phyloP scores from a whole-genome alignment of 495 filamentous ascomycete species.

The Ascobolus immersus region DNA sequence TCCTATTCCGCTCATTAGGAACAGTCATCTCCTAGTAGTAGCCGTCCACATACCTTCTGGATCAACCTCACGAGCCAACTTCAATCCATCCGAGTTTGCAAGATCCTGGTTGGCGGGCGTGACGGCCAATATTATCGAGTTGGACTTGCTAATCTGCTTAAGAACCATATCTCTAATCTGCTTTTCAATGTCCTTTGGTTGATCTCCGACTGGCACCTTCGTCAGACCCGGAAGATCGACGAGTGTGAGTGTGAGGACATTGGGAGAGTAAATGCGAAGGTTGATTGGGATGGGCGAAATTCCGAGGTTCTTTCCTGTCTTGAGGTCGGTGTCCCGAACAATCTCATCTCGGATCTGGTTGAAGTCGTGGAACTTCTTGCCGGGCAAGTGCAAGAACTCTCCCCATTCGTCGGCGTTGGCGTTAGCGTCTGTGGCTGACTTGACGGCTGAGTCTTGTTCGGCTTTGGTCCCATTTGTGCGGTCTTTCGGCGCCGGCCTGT shows the following conservation, averaged over 20 bases:
- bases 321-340: slow-evolving; percentile 81
- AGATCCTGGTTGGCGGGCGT: slow-evolving; percentile 92
- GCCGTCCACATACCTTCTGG: slow-evolving; percentile 40
- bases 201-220: slow-evolving; percentile 93
- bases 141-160: slow-evolving; percentile 94
- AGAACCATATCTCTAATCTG: slow-evolving; percentile 98
- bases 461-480: slow-evolving; percentile 48
- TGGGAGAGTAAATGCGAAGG: slow-evolving; percentile 89
- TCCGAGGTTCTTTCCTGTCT: slow-evolving; percentile 86
- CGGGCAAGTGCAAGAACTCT: slow-evolving; percentile 94
- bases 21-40: neutral
- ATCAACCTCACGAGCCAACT: slow-evolving; percentile 90
- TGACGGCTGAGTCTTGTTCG: slow-evolving; percentile 32
- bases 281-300: slow-evolving; percentile 94
- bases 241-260: slow-evolving; percentile 88
- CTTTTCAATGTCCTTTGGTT: slow-evolving; percentile 91
- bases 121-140: slow-evolving; percentile 92
- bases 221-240: slow-evolving; percentile 95
- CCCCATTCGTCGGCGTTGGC: slow-evolving; percentile 92
- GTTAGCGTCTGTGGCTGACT: slow-evolving; percentile 35
- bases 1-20: slow-evolving; percentile 3
- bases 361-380: slow-evolving; percentile 96
- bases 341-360: slow-evolving; percentile 99
- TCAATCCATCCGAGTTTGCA: slow-evolving; percentile 93
- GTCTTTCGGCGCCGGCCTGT: slow-evolving; percentile 32